Evolutionary conservation across 352 stramenopile genomes (phyloP).

Genomic region (Globisporangium nodosum): DNA sequence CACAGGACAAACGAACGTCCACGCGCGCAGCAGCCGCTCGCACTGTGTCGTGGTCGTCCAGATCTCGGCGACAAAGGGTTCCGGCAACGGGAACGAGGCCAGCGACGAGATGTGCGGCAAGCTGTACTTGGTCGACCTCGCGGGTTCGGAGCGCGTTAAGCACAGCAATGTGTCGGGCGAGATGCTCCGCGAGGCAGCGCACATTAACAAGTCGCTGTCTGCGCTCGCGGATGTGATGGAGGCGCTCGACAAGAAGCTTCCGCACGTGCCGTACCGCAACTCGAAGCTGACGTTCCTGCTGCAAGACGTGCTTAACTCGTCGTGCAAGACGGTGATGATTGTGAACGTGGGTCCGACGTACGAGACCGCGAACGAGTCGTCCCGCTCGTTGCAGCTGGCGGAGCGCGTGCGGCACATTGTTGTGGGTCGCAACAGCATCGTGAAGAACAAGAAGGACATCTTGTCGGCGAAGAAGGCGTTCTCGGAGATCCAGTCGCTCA

Average conservation of each 20-base stretch:
- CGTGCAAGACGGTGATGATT: conserved; percentile 94
- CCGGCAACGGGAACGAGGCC: conserved; percentile 24
- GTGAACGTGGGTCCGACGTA: conserved; percentile 85
- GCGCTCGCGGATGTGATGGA: conserved; percentile 93
- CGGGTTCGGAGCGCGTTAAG: conserved; percentile 90
- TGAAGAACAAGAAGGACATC: conserved; percentile 83
- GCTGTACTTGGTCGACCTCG: conserved; percentile 91
- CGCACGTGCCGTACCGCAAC: conserved; percentile 96
- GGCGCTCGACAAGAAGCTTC: conserved; percentile 86
- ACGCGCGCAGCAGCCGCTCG: conserved; percentile 88
- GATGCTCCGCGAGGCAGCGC: conserved; percentile 69
- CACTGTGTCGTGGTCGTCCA: conserved; percentile 92
- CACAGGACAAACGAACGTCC: conserved; percentile 83
- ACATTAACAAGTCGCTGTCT: conserved; percentile 89
- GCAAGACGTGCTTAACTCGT: conserved; percentile 89
- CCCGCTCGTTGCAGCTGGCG: conserved; percentile 84
- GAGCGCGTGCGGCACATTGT: conserved; percentile 78
- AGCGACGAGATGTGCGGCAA: conserved; percentile 74
- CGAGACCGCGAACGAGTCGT: conserved; percentile 81
- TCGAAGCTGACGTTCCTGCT: conserved; percentile 98
- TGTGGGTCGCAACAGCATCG: conserved; percentile 70
- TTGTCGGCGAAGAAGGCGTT: conserved; percentile 92
- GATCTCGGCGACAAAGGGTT: conserved; percentile 50
- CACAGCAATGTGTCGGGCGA: conserved; percentile 86
- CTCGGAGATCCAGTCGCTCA: conserved; percentile 92